Conservation (phyloP, 441 rosid genomes). For the Viola pubescens region DNA sequence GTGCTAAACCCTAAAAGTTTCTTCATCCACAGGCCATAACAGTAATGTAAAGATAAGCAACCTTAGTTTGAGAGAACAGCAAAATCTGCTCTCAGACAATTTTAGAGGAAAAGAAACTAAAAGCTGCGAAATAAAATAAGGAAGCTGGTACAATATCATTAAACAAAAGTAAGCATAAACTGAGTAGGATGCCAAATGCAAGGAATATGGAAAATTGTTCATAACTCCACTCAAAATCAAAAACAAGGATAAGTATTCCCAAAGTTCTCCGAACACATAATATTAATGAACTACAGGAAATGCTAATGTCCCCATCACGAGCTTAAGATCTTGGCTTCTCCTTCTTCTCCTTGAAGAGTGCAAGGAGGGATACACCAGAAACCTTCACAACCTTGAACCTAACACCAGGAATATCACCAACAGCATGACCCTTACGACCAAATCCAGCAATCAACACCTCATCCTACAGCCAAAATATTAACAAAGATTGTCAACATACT, state of each 20-base stretch:
- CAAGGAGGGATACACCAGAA: conserved; percentile 64
- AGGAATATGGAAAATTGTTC: conserved; percentile 10
- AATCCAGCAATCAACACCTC: conserved; percentile 75
- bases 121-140: too few species aligned
- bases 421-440: conserved; percentile 74
- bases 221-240: conserved; percentile 15
- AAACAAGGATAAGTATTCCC: conserved; percentile 10
- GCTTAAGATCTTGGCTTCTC: conserved; percentile 68
- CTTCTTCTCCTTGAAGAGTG: conserved; percentile 65
- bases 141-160: neutral
- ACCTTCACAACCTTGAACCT: conserved; percentile 81
- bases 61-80: too few species aligned
- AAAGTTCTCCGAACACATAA: conserved; percentile 8
- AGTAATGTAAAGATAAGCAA: too few species aligned
- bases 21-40: too few species aligned
- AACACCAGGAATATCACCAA: conserved; percentile 80
- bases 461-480: conserved; percentile 25
- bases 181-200: conserved; percentile 13
- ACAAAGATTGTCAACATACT: neutral
- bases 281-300: conserved; percentile 5
- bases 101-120: too few species aligned
- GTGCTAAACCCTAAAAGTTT: too few species aligned
- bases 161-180: conserved; percentile 1
- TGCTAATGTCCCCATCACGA: neutral
- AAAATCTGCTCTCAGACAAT: too few species aligned